These are phyloP conservation scores for Micromonas commoda DNA, from an alignment of 139 green algal genomes.

Conservation along the genomic window DNA sequence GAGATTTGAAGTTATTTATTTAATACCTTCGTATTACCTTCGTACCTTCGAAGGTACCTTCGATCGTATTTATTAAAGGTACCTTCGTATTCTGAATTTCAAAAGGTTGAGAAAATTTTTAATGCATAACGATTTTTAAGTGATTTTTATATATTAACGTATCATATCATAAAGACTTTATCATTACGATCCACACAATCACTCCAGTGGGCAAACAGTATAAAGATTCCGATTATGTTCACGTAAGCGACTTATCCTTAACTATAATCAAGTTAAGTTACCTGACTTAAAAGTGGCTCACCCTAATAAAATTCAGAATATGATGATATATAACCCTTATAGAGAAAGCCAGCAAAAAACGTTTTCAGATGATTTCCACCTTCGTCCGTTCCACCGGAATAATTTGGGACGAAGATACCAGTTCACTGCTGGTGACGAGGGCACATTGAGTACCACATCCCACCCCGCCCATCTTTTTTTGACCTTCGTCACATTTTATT, in stretches of 20 bases:
- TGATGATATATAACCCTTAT: too few relatives aligned
- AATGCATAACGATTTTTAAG: neutral
- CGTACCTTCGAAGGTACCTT: neutral
- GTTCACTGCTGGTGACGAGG: too few relatives aligned
- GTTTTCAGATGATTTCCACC: too few relatives aligned
- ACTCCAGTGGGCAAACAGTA: too few relatives aligned
- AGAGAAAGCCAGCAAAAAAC: too few relatives aligned
- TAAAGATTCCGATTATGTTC: too few relatives aligned
- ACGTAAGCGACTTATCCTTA: neutral
- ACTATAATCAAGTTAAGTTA: neutral
- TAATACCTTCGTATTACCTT: neutral
- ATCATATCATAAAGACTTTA: neutral
- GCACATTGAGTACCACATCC: too few relatives aligned
- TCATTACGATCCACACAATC: too few relatives aligned
- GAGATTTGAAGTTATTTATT: neutral
- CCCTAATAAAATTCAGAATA: neutral
- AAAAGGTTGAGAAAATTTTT: neutral
- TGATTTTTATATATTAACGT: neutral
- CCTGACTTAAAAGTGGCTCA: neutral
- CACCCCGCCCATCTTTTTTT: too few relatives aligned
- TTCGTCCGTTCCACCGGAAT: too few relatives aligned
- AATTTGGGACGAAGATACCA: too few relatives aligned
- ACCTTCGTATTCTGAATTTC: neutral
- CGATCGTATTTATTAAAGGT: neutral
- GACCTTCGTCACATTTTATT: too few relatives aligned